Evolutionary conservation across 1,284 basidiomycete genomes (phyloP), one percentile per base, ranked within the genome.

Genomic region (Cryptococcus floricola): DNA sequence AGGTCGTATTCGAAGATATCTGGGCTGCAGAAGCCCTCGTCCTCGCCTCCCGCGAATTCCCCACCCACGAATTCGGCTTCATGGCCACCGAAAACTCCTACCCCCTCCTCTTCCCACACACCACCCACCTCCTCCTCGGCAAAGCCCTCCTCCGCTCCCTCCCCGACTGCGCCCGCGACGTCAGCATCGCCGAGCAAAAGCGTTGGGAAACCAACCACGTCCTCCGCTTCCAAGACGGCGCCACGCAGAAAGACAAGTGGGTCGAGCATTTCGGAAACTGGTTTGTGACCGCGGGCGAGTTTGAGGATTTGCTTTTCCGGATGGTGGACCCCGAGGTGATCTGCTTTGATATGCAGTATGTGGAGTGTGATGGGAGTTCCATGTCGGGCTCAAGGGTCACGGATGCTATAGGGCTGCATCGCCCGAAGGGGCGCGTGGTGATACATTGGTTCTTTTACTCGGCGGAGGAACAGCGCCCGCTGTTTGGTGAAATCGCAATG

Each of bases 301-400:
- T 50, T 50, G 48, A 50, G 10, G 48, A 50, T 19, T 34, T 50
- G 31, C 48, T 50, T 18, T 50, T 50, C 31, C 48, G 48, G 19
- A 50, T 50, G 48, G 48, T 39, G 16, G 38, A 39, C 8, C 48
- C 48, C 14, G 37, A 50, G 18, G 37, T 50, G 5, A 25, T 23
- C 10, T 50, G 48, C 31, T 50, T 38, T 39, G 37, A 50, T 19
- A 39, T 50, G 48, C 12, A 37, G 34, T 50, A 50, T 23, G 48
- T 50, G 12, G 48, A 50, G n/a, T 38, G n/a, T 9, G 18, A 39
- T 12, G 48, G 48, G 19, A 27, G 41, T 19, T 19, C 28, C 37
- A 31, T 37, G n/a, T 16, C 10, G 18, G 37, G 47, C 7, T n/a
- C 19, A 2, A 12, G 31, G 16, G 38, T 39, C 12, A 38, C 27